Base-by-base conservation (phyloP, 495 filamentous ascomycete genomes). In the Tuber brumale region DNA sequence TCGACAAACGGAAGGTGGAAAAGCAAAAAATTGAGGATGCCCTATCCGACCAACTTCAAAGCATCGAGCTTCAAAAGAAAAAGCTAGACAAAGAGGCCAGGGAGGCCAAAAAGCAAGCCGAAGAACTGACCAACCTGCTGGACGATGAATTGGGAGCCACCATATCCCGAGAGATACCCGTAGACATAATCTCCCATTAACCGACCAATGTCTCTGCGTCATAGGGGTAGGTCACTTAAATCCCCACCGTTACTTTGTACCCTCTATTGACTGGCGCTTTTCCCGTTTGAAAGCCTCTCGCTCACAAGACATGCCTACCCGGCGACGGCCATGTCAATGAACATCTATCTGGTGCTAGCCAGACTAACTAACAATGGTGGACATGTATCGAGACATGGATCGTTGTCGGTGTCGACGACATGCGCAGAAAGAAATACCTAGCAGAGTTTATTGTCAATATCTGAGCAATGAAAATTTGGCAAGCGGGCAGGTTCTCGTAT, bases 61-160 rank as follows among this genome's bases (percentile, higher is more conserved):
- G 27, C 14, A 35, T 77, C 14, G 76, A 77, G 27, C 39, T 72
- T 6, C 73, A 77, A 41, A 76, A 7, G 31, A 46, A 72, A 21
- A 76, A 35, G 42, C 43, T 77, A 12, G 74, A 72, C 3, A 27
- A 35, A 48, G 27, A 66, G 8, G 57, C 57, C 1, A 14, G 18
- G 27, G 27, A 66, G 12, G 57, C 57, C 27, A 66, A 35, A 66
- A 35, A 66, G 27, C 57, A 66, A 66, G 57, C 57, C 57, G 57
- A 35, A 35, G 31, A 66, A 66, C 31, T 35, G 57, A 14, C 27
- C 14, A 12, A 6, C 31, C 27, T 31, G 14, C 57, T 66, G 57
- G 27, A 66, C 16, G 27, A 35, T 35, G 57, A 66, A 66, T 35
- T 66, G 57, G 57, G 57, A 66, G 57, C 14, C 16, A 66, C 31